These are phyloP conservation scores for Brettanomyces bruxellensis DNA, from an alignment of 805 yeast genomes.

Conservation along the genomic window DNA sequence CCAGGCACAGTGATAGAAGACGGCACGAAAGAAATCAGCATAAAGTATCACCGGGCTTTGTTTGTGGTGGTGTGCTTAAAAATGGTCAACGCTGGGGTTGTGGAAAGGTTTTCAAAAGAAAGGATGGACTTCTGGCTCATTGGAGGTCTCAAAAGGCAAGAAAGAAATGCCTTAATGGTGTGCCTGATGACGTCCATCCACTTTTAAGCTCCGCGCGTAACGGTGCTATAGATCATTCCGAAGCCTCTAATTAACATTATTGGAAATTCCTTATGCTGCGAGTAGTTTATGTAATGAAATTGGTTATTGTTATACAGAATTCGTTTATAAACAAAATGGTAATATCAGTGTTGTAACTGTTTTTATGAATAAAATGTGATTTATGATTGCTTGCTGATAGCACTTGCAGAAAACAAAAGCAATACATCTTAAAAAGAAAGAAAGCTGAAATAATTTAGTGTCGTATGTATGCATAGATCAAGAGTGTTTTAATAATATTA, in stretches of 20 bases:
- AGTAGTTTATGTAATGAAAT: no score
- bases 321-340: no score
- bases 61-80: slow-evolving; percentile 22
- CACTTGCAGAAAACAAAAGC: no score
- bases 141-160: slow-evolving; percentile 28
- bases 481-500: no score
- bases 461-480: no score
- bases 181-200: slow-evolving; percentile 4
- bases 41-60: slow-evolving; percentile 12
- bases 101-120: slow-evolving; percentile 25
- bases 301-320: no score
- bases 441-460: no score
- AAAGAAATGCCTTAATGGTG: slow-evolving; percentile 21
- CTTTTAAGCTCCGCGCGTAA: not conserved
- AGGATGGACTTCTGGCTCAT: slow-evolving; percentile 28
- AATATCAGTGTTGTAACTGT: no score
- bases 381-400: no score
- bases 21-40: slow-evolving; percentile 28
- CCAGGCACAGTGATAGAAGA: slow-evolving; percentile 26
- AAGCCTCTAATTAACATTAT: not conserved
- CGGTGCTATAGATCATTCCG: slow-evolving; percentile 6
- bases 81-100: slow-evolving; percentile 27
- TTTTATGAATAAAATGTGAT: no score
- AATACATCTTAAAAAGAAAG: no score
- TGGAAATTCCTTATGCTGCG: not conserved